Base-by-base conservation (phyloP, 768 basidiomycete genomes). In the Lentinula raphanica region DNA sequence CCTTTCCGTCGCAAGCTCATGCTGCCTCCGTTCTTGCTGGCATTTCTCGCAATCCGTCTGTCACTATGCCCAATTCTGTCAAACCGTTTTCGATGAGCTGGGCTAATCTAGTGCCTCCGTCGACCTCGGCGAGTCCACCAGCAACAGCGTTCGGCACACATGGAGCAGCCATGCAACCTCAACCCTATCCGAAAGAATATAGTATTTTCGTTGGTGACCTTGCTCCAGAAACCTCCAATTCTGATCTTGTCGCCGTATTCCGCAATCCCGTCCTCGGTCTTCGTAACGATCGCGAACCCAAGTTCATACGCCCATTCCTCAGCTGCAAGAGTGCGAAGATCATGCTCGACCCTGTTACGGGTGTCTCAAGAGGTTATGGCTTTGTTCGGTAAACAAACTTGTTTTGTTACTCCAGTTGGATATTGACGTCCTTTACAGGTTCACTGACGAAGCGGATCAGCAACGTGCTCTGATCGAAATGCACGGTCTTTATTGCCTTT, bases 261-360 rank as follows among this genome's bases (percentile, higher is more conserved):
- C 87, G 92, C 66, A 92, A 94, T 70, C 92, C 92, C 0, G 88
- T 92, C 2, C 81, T 92, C 13, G 91, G 91, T 42, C 79, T 93
- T 54, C 82, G 91, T 59, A 89, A 88, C 67, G 91, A 94, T 68
- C 80, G 92, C 58, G 90, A 90, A 69, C 92, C 92, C 19, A 90
- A 91, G 69, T 90, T 92, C 63, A 92, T 95, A 55, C 81, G 86
- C 7, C 91, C 92, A 2, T 97, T 96, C 74, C 72, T 84, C 36
- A 94, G 92, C 69, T 94, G 93, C 74, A 94, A 93, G 76, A 94
- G 92, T 69, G 94, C 94, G 29, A 94, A 94, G 76, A 96, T 93
- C 63, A 94, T 94, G 92, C 76, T 93, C 49, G 92, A 94, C 70
- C 92, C 94, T 2, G 82, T 88, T 21, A 93, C 92, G 4, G 93